Base-by-base conservation (phyloP, 768 basidiomycete species). In the Trichaptum fuscoviolaceum region DNA sequence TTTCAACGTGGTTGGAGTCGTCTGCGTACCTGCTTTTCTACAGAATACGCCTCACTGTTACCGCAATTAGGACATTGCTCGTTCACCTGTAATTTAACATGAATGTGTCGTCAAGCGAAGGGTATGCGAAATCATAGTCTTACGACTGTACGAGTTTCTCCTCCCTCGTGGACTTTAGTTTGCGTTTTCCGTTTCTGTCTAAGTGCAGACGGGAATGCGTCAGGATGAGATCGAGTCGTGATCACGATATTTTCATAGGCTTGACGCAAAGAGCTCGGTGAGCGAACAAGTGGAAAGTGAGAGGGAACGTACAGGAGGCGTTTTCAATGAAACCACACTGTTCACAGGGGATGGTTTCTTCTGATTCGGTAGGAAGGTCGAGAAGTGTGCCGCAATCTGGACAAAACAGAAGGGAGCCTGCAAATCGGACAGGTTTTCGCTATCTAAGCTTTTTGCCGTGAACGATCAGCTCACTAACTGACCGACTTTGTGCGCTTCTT, bases 331-430 rank as follows among this genome's bases (percentile, higher is more conserved):
- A 87, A 1, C 84, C 86, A 75, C 96, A 99, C 73, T 95, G 93
- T 74, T 93, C 92, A 78, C 97, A 99, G 4, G 76, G 79, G 34
- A 98, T 90, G n/a, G 79, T 79, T 61, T 83, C 81, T 70, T 93
- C 88, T 58, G 89, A 87, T 59, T 89, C 90, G 71, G 80, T 80
- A 0, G 97, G 97, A 24, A 95, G 78, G 69, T 89, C 86, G 17
- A 99, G 87, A 42, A 99, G 81, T 0, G 93, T 96, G 17, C 95
- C 95, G 70, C 97, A 99, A 67, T 87, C 82, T 1, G 94, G 93
- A 78, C 97, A 99, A 79, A 99, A 99, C 57, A 99, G 81, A 26
- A 99, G 82, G 0, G 95, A 96, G 64, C 96, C 97, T 91, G 71
- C 15, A 42, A 60, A 66, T 59, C 18, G 63, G 36, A 58, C 20